Conservation (phyloP, 345 rosid genomes). For the Physaria fendleri region DNA sequence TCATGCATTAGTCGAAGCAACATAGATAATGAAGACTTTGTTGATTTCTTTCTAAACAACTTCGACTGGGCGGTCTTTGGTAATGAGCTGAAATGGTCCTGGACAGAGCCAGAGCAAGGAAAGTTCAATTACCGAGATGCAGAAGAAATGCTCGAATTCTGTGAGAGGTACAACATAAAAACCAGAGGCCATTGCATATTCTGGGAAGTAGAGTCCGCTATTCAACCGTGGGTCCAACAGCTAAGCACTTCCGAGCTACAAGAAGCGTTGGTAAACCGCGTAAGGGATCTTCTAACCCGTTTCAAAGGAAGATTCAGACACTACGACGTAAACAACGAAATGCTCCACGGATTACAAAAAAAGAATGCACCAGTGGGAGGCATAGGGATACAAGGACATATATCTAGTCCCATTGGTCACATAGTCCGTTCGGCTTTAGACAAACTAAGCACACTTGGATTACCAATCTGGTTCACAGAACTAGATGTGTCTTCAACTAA, state of each 20-base stretch:
- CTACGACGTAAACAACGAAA: constrained; percentile 95
- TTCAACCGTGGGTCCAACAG: constrained; percentile 76
- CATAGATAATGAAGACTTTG: constrained; percentile 86
- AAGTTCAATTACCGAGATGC: constrained; percentile 75
- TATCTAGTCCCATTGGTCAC: constrained; percentile 74
- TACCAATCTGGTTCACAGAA: constrained; percentile 94
- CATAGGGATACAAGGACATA: constrained; percentile 90
- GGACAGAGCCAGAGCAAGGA: constrained; percentile 88
- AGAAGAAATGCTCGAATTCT: constrained; percentile 77
- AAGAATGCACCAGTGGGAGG: constrained; percentile 88
- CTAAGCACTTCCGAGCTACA: constrained; percentile 46
- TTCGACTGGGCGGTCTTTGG: constrained; percentile 96
- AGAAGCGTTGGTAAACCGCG: constrained; percentile 61
- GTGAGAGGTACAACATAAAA: constrained; percentile 49
- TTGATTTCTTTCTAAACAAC: constrained; percentile 58
- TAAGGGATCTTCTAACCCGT: constrained; percentile 64
- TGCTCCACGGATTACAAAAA: constrained; percentile 88
- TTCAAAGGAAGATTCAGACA: constrained; percentile 83
- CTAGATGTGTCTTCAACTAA: constrained; percentile 79
- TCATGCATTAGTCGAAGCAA: constrained; percentile 78
- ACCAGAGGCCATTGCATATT: constrained; percentile 90
- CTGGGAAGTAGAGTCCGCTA: constrained; percentile 84
- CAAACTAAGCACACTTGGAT: constrained; percentile 66
- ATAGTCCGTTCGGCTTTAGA: constrained; percentile 65
- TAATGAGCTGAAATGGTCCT: constrained; percentile 94